Base-by-base conservation (phyloP, 129 eudicot genomes). In the Artemisia argyi region DNA sequence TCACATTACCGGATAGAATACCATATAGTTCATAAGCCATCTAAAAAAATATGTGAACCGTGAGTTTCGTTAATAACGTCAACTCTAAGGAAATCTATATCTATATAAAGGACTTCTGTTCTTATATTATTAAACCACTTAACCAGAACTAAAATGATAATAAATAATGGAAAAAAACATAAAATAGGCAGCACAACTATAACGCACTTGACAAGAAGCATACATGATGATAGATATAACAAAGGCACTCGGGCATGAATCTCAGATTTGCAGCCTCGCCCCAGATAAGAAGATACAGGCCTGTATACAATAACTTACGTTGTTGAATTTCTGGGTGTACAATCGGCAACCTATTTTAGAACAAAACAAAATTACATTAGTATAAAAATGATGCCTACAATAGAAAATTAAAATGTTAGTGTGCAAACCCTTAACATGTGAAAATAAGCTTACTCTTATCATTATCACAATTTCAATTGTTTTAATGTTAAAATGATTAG, bases 191-290 rank as follows among this genome's bases (percentile, higher is more conserved):
- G 39, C 39, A 32, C 1, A 32, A 5, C 39, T 5, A 32, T 5
- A 32, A 32, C 39, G 7, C 39, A 32, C 6, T 32, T 32, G 7
- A 53, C 47, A 44, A 47, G 24, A 32, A 74, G 57, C 94, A 75
- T 95, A 95, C 99, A 83, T 95, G 99, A 66, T 95, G 99, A 83
- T 88, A 95, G 35, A 95, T 95, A 78, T 95, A 95, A 85, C 99
- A 90, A 24, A 95, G 96, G 76, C 99, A 95, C 75, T 95, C 99
- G 1, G 99, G 99, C 99, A 95, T 90, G 81, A 95, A 95, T 86
- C 99, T 86, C 67, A 95, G 69, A 65, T 95, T 95, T 69, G 99
- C 99, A 81, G 99, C 97, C 76, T 95, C 99, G 22, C 99, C 99
- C 99, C 99, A 95, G 55, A 95, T 95, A 48, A 95, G 95, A 63